Percentiles rank a stretch among this genome's conserved stretches.
Evolutionary conservation across 345 rosid species (phyloP).

Genomic region (Isatis tinctoria): DNA sequence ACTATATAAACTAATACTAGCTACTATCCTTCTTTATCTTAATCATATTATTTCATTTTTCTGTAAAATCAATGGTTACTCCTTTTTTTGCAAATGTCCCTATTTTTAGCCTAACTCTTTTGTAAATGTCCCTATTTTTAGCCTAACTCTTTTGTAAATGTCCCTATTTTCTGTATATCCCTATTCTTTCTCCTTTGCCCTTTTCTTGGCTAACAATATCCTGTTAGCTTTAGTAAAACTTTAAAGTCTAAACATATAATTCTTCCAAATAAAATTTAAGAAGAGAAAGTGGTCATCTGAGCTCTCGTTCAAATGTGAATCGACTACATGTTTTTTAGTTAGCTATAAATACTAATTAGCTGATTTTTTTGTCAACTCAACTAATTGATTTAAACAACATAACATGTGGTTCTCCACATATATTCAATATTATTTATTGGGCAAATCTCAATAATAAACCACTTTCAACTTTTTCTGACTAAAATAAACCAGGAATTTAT

Average conservation of each 20-base stretch:
- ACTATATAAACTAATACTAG: not conserved
- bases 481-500: too few relatives aligned
- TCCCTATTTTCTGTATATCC: too few relatives aligned
- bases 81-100: slow-evolving; percentile 12
- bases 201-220: not conserved
- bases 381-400: not conserved
- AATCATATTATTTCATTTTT: not conserved
- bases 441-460: too few relatives aligned
- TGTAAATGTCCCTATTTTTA: slow-evolving; percentile 13
- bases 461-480: too few relatives aligned
- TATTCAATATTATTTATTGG: too few relatives aligned
- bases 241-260: not conserved
- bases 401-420: not conserved
- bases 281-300: not conserved
- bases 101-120: slow-evolving; percentile 13
- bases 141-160: slow-evolving; percentile 8
- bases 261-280: not conserved
- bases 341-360: not conserved
- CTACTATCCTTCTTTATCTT: not conserved
- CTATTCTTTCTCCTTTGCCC: not conserved
- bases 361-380: too few relatives aligned
- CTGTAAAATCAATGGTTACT: not conserved
- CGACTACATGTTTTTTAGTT: not conserved
- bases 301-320: not conserved
- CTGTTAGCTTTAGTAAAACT: not conserved